Evolutionary conservation across 768 basidiomycete genomes (phyloP), one percentile per base, ranked within the genome.

Genomic region (Cyathus striatus): DNA sequence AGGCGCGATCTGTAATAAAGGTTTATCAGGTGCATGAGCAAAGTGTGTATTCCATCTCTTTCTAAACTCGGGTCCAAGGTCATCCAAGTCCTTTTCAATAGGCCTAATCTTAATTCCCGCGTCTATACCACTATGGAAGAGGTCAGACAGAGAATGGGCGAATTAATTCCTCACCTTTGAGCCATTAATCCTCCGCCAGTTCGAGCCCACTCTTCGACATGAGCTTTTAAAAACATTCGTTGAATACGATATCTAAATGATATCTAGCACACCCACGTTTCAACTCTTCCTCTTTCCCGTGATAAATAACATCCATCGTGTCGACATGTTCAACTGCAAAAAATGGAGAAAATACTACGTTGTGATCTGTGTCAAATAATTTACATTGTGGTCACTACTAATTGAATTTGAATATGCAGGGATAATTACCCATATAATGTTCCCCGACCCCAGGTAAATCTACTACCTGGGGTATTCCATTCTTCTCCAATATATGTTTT

Each of bases 381-480:
- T n/a, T n/a, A n/a, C n/a, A n/a, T 14, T 17, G 24, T 13, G 22
- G 18, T 40, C 6, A 21, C 6, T 20, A 6, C 17, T 30, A 22
- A 16, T 7, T 27, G 20, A 26, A 32, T 7, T n/a, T n/a, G 22
- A 40, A 18, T 6, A 21, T 10, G 23, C 6, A 10, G 39, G 7
- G 14, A 22, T 7, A 40, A 6, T 17, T 7, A 75, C 78, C 79
- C 49, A 72, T 69, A 41, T 76, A 79, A 48, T 87, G 76, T 54
- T 84, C 81, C 7, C 89, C 88, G 0, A 93, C 88, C 14, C 83
- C 83, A 1, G 86, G 84, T 12, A 90, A 73, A 42, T 86, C 78
- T 12, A 85, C 68, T 22, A 78, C 38, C 45, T 69, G 65, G 4
- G 60, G 51, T 23, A 90, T 72, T 9, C 66, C 67, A 41, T 75